Evolutionary conservation across 2,329 filamentous ascomycete species (phyloP), one percentile per base, ranked within the genome.

Genomic region (Alternaria metachromatica): DNA sequence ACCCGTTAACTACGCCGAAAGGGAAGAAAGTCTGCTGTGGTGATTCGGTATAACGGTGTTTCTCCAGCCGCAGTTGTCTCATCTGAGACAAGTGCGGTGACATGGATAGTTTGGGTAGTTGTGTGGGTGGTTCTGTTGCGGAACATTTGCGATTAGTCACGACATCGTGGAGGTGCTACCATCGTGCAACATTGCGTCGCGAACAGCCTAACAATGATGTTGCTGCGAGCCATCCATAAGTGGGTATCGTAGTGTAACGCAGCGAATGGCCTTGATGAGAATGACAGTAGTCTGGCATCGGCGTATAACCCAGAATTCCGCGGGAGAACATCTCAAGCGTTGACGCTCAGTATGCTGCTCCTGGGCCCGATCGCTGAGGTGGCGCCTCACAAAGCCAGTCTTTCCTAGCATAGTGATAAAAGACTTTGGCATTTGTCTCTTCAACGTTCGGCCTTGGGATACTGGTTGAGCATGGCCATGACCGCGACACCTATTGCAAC

Each of bases 391-490:
- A 64, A 25, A 33, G 49, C 49, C 49, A 53, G 28, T 18, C 13
- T 25, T 46, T 30, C 26, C 62, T 53, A 18, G 56, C 50, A 20
- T 41, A 58, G 30, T 60, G 25, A 51, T 58, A 33, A 57, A 61
- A 58, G 48, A 58, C 60, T 62, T 62, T 5, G 41, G n/a, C 3
- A 46, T 46, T 30, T 20, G 45, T 26, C 15, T 50, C 21, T 66
- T 83, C 81, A 84, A 66, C 82, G 76, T 60, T 84, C 82, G 15
- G 80, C 76, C 64, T 82, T 82, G 33, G 81, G 80, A 74, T 82
- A 83, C 49, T 80, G 78, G 60, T 81, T 81, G 45, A 81, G 72
- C 70, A 76, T 80, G 28, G 78, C 75, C 80, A 82, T 82, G 55
- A 81, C 75, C 50, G 78, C 80, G 15, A 81, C 74, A 59, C 80